Evolutionary conservation across 2,329 filamentous ascomycete genomes (phyloP).

Genomic region (Fusarium kyushuense): DNA sequence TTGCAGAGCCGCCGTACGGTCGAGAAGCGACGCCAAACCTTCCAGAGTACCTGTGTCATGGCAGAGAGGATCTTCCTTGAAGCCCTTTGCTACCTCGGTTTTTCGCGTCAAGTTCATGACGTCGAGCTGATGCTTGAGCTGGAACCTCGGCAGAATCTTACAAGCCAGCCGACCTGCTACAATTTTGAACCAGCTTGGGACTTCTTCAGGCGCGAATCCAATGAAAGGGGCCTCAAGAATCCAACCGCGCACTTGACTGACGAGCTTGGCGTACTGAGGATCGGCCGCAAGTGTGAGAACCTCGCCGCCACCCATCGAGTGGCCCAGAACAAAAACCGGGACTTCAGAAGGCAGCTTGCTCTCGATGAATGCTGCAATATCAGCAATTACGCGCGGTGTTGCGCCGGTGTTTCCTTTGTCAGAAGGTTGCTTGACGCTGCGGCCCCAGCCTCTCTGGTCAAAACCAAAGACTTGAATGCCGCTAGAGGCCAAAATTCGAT

Average conservation of each 20-base stretch:
- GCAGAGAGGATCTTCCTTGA: slow-evolving; percentile 75
- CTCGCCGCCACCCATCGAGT: slow-evolving; percentile 91
- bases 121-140: slow-evolving; percentile 75
- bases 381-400: slow-evolving; percentile 77
- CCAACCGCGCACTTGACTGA: slow-evolving; percentile 75
- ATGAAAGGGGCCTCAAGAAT: slow-evolving; percentile 84
- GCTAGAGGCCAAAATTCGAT: slow-evolving; percentile 73
- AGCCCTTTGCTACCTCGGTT: slow-evolving; percentile 68
- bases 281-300: slow-evolving; percentile 71
- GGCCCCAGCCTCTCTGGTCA: slow-evolving; percentile 92
- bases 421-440: slow-evolving; percentile 69
- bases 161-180: slow-evolving; percentile 74
- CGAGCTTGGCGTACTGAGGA: slow-evolving; percentile 64
- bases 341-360: slow-evolving; percentile 64
- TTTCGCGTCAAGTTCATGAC: slow-evolving; percentile 75
- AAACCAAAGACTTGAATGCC: slow-evolving; percentile 83
- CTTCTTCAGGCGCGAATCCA: slow-evolving; percentile 73
- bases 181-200: slow-evolving; percentile 74
- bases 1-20: slow-evolving; percentile 73
- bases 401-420: slow-evolving; percentile 80
- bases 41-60: slow-evolving; percentile 91
- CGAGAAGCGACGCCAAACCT: slow-evolving; percentile 80
- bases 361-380: slow-evolving; percentile 81
- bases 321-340: slow-evolving; percentile 87
- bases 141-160: slow-evolving; percentile 73